Base-by-base conservation (phyloP, 2,329 filamentous ascomycete genomes). In the Monilinia vaccinii-corymbosi region DNA sequence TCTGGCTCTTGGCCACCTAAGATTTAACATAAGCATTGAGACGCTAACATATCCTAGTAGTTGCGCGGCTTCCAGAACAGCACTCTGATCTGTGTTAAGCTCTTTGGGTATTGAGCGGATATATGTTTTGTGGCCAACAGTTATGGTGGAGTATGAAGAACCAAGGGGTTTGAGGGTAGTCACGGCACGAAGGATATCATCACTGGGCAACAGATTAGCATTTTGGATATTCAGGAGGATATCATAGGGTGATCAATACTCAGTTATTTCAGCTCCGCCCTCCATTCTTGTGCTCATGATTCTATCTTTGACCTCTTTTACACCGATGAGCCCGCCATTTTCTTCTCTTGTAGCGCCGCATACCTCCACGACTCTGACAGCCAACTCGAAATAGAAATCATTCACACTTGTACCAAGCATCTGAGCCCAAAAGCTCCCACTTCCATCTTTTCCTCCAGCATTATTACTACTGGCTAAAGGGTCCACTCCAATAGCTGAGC, bases 301-400 rank as follows among this genome's bases (percentile, higher is more conserved):
- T 48, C 85, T 79, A 70, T 92, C 87, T 60, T 85, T 79, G 67
- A 96, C 85, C 74, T 97, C 93, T 48, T 82, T 78, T 21, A 97
- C 81, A 13, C 89, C 89, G 57, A 99, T 90, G 69, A 99, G 78
- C 0, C 94, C 94, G 8, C 94, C 94, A 72, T 99, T 99, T 75
- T 97, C 93, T 4, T 83, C 84, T 56, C 94, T 80, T 48, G 91
- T 97, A 56, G 87, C 84, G 7, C 91, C 81, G 72, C 94, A 99
- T 9, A 97, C 85, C 74, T 97, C 93, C 7, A 99, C 94, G 0
- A 97, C 89, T 53, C 90, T 82, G n/a, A 97, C 93, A 1, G 91
- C 94, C 49, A 99, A 84, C 77, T 96, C 93, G 74, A 97, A 97
- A 76, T 97, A 99, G 72, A 99, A 99, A 74, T 99, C 94, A 72